phyloP scores from a whole-genome alignment of 176 grass and related monocot genomes.

The Raddia distichophylla region DNA sequence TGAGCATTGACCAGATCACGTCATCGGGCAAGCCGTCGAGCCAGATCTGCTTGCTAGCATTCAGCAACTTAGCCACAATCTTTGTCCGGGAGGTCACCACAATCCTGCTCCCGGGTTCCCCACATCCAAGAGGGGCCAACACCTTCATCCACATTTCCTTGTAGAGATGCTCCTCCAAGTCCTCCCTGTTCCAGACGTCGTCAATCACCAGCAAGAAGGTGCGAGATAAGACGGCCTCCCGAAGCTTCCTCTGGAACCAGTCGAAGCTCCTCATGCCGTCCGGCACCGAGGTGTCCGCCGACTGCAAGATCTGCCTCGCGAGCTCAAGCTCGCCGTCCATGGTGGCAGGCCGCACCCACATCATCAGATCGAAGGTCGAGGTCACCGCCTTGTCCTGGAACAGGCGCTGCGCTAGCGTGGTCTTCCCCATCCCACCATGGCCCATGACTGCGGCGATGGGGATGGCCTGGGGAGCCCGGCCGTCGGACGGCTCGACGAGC shows the following conservation, averaged over 20 bases:
- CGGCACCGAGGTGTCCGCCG: neutral
- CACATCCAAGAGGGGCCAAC: conserved; percentile 30
- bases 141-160: conserved; percentile 25
- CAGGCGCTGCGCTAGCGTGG: conserved; percentile 41
- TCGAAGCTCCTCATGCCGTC: conserved; percentile 14
- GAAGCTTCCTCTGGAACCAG: neutral
- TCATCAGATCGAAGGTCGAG: conserved; percentile 21
- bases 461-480: neutral
- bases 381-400: neutral
- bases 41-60: neutral
- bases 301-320: conserved; percentile 29
- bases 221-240: neutral
- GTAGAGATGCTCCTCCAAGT: neutral
- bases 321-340: conserved; percentile 32
- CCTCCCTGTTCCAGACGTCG: conserved; percentile 45
- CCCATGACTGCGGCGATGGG: conserved; percentile 38
- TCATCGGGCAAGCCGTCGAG: neutral
- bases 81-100: conserved; percentile 37
- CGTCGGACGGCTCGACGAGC: conserved; percentile 1
- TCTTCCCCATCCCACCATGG: conserved; percentile 53
- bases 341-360: conserved; percentile 30
- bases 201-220: conserved; percentile 48
- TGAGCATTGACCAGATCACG: conserved; percentile 44
- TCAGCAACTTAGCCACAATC: conserved; percentile 1
- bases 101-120: conserved; percentile 36